These are phyloP conservation scores for Cyamopsis tetragonoloba DNA, from an alignment of 306 rosid genomes.

Conservation along the genomic window DNA sequence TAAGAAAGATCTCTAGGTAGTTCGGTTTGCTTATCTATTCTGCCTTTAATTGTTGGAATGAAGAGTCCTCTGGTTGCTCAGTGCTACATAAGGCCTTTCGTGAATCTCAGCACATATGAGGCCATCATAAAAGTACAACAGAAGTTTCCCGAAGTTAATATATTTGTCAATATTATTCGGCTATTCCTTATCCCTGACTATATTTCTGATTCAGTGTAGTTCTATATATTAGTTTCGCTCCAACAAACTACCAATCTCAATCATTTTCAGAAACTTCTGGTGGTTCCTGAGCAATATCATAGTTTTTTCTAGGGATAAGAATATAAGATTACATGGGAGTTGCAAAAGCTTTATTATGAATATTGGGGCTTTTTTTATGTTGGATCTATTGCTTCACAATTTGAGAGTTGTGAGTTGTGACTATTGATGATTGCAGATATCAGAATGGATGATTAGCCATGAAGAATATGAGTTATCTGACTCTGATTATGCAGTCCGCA, in stretches of 20 bases:
- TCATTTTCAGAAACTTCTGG: neutral
- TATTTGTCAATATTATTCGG: neutral
- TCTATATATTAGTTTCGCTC: slow-evolving; percentile 6
- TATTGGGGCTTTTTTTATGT: neutral
- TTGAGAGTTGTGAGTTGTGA: too few species aligned
- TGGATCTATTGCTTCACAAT: slow-evolving; percentile 7
- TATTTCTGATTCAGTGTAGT: neutral
- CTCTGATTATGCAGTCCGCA: slow-evolving; percentile 75
- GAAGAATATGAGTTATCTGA: slow-evolving; percentile 56
- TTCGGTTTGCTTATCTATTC: neutral
- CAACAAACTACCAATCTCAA: neutral
- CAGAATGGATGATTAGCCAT: slow-evolving; percentile 84
- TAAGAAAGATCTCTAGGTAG: neutral
- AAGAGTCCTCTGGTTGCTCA: neutral
- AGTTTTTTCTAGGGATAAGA: neutral
- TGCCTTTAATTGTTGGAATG: slow-evolving; percentile 11
- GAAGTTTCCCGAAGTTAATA: neutral
- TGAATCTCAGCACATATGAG: neutral
- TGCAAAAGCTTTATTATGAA: neutral
- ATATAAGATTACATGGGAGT: slow-evolving; percentile 10
- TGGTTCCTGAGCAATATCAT: neutral
- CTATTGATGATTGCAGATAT: slow-evolving; percentile 57
- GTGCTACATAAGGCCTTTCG: neutral
- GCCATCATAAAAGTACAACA: neutral
- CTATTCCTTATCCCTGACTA: neutral